Evolutionary conservation across 1,139 yeast species (phyloP).

Genomic region (Protomyces pachydermus): DNA sequence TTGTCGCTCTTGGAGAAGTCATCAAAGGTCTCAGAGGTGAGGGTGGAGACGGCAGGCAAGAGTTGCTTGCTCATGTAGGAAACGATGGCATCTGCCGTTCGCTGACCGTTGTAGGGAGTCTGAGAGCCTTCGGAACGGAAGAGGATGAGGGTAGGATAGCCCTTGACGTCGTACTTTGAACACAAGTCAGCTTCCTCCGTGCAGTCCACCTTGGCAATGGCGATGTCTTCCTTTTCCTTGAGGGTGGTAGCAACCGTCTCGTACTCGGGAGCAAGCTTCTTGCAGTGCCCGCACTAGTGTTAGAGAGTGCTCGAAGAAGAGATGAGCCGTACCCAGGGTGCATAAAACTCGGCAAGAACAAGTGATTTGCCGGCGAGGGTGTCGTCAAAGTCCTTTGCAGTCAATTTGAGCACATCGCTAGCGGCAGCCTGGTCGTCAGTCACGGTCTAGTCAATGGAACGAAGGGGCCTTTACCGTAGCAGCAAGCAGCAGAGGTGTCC

Average conservation of each 20-base stretch:
- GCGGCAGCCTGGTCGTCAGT: slow-evolving; percentile 49
- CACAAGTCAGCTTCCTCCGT: slow-evolving; percentile 80
- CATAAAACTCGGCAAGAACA: slow-evolving; percentile 90
- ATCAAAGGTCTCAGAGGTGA: slow-evolving; percentile 49
- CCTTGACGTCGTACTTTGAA: slow-evolving; percentile 65
- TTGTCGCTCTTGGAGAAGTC: slow-evolving; percentile 47
- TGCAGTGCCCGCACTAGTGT: slow-evolving; percentile 68
- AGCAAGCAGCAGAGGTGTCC: background rate
- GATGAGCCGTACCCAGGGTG: slow-evolving; percentile 72
- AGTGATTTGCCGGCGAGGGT: slow-evolving; percentile 69
- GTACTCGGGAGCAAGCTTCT: slow-evolving; percentile 86
- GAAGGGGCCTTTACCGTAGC: background rate
- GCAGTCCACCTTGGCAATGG: slow-evolving; percentile 90
- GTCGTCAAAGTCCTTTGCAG: slow-evolving; percentile 49
- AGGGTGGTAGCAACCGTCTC: slow-evolving; percentile 75
- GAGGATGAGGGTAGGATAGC: slow-evolving; percentile 88
- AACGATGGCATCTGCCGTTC: slow-evolving; percentile 72
- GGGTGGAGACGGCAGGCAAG: slow-evolving; percentile 68
- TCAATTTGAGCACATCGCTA: slow-evolving; percentile 80
- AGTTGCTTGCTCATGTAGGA: slow-evolving; percentile 77
- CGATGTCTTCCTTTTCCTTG: slow-evolving; percentile 55
- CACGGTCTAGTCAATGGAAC: too few relatives aligned
- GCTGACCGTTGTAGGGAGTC: slow-evolving; percentile 68
- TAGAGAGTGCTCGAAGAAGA: background rate
- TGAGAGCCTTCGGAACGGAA: slow-evolving; percentile 57